phyloP scores from a whole-genome alignment of 768 basidiomycete genomes.

The Naganishia randhawae region DNA sequence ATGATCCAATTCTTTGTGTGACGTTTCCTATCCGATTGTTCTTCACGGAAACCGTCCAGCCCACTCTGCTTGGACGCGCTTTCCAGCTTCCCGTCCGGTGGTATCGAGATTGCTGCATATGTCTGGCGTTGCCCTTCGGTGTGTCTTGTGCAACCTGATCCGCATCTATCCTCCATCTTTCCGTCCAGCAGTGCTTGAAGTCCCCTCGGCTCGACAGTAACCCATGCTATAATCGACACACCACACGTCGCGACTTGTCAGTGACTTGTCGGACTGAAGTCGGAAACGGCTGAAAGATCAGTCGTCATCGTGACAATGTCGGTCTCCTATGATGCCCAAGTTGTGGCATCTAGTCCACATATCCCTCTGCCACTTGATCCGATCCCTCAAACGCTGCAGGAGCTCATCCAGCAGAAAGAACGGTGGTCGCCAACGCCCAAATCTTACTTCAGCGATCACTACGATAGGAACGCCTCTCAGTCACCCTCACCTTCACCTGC shows the following conservation, averaged over 20 bases:
- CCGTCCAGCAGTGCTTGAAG: neutral
- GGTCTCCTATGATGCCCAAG: neutral
- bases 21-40: slow-evolving; percentile 20
- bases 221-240: slow-evolving; percentile 8
- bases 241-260: neutral
- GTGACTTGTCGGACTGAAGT: neutral
- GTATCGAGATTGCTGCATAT: neutral
- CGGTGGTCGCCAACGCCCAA: slow-evolving; percentile 13
- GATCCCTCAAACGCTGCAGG: slow-evolving; percentile 9
- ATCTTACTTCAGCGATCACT: slow-evolving; percentile 8
- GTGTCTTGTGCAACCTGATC: neutral
- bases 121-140: neutral
- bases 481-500: slow-evolving; percentile 10
- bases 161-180: neutral
- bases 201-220: neutral
- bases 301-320: neutral
- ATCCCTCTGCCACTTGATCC: slow-evolving; percentile 12
- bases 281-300: neutral
- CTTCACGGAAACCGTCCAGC: slow-evolving; percentile 16
- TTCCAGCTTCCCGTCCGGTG: neutral
- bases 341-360: slow-evolving; percentile 2
- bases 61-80: slow-evolving; percentile 18
- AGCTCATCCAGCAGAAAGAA: slow-evolving; percentile 18
- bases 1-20: slow-evolving; percentile 16
- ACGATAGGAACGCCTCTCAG: neutral